These are phyloP conservation scores for Penicillium nordicum DNA, from an alignment of 2,329 filamentous ascomycete genomes.

Conservation along the genomic window DNA sequence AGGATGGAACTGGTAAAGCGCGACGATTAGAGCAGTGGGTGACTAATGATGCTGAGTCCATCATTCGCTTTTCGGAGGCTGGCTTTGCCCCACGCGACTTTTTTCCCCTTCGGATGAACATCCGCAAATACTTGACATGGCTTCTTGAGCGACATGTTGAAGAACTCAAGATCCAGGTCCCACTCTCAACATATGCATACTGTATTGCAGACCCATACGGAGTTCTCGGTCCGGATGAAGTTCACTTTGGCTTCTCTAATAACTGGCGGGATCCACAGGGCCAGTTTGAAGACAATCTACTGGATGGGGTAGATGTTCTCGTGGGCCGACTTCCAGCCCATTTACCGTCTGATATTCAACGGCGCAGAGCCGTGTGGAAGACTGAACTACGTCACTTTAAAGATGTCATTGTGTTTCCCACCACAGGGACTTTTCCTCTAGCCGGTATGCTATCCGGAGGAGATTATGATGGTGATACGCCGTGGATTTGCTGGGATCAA, in stretches of 20 bases:
- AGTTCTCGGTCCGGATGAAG: slow-evolving; percentile 52
- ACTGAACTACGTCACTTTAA: slow-evolving; percentile 52
- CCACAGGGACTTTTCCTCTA: slow-evolving; percentile 50
- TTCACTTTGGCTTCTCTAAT: slow-evolving; percentile 55
- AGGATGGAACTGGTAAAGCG: slow-evolving; percentile 21
- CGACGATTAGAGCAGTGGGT: slow-evolving; percentile 38
- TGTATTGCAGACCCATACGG: slow-evolving; percentile 57
- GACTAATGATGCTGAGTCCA: slow-evolving; percentile 32
- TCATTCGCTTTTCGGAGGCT: slow-evolving; percentile 40
- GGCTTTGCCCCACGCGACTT: slow-evolving; percentile 48
- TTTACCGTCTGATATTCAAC: slow-evolving; percentile 59
- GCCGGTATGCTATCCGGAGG: slow-evolving; percentile 61
- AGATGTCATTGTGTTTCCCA: slow-evolving; percentile 58
- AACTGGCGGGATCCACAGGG: slow-evolving; percentile 38
- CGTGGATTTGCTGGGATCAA: slow-evolving; percentile 61
- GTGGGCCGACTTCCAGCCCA: slow-evolving; percentile 58
- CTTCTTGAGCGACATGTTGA: slow-evolving; percentile 45
- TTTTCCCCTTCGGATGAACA: slow-evolving; percentile 40
- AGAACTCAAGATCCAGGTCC: slow-evolving; percentile 49
- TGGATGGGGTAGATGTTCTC: slow-evolving; percentile 52
- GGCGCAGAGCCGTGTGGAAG: slow-evolving; percentile 48
- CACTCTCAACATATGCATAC: slow-evolving; percentile 52
- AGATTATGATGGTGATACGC: slow-evolving; percentile 62
- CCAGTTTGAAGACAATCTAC: slow-evolving; percentile 41
- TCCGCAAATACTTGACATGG: slow-evolving; percentile 39